A percentile compares a stretch with the other conserved stretches of the same genome.
Evolutionary conservation across 257 asterid species (phyloP).

Genomic region (Thymus mandschuricus): DNA sequence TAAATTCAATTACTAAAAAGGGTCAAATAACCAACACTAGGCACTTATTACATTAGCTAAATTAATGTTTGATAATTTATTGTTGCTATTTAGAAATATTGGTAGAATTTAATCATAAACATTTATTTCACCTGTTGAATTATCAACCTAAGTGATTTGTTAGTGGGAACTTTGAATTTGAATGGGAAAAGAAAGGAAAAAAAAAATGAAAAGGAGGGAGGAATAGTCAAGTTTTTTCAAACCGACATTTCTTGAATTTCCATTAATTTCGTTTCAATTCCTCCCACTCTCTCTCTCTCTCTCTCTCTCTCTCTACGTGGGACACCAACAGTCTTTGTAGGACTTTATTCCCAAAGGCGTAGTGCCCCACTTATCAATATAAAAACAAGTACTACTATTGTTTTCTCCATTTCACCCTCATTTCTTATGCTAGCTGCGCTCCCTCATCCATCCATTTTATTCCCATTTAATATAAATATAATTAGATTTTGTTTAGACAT

Average conservation of each 20-base stretch:
- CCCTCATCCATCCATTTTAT: conserved; percentile 25
- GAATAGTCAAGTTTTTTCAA: background rate
- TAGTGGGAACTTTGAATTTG: background rate
- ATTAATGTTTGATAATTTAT: too few species aligned
- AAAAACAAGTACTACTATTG: conserved; percentile 15
- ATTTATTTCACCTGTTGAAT: too few species aligned
- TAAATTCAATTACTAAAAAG: too few species aligned
- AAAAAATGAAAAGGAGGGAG: background rate
- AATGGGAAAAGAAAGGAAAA: background rate
- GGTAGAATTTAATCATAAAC: too few species aligned
- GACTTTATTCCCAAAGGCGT: background rate
- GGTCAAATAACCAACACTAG: background rate
- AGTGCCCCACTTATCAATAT: conserved; percentile 26
- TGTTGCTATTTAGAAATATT: too few species aligned
- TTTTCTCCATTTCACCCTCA: conserved; percentile 13
- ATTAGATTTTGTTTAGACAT: background rate
- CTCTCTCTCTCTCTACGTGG: background rate
- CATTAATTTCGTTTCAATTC: background rate
- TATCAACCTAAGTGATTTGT: too few species aligned
- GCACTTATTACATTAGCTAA: background rate
- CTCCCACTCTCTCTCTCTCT: background rate
- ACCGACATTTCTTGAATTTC: conserved; percentile 30
- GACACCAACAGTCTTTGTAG: conserved; percentile 18
- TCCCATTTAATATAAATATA: background rate
- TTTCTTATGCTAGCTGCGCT: background rate